Percentiles rank a stretch among this genome's conserved stretches.
Conservation (phyloP, 768 basidiomycete genomes). For the Tricholoma furcatifolium region DNA sequence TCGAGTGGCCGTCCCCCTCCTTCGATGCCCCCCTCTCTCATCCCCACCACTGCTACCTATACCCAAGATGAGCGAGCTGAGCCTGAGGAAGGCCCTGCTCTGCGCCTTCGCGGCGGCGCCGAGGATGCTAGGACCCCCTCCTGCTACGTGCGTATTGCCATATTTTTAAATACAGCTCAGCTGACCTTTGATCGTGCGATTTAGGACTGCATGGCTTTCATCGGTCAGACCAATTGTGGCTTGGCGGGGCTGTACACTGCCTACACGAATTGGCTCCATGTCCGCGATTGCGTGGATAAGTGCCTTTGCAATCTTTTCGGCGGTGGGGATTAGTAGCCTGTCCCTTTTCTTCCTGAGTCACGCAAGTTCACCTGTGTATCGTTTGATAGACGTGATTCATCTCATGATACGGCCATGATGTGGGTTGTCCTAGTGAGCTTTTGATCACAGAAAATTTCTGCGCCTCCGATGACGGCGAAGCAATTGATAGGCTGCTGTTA, state of each 20-base stretch:
- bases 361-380: no score
- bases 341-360: background rate
- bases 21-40: background rate
- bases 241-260: background rate
- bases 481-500: no score
- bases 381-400: no score
- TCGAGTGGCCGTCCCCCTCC: background rate
- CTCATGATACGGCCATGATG: no score
- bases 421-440: no score
- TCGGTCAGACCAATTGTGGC: background rate
- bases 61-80: background rate
- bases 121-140: background rate
- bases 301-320: background rate
- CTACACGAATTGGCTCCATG: background rate
- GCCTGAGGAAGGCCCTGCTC: background rate
- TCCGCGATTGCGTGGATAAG: background rate
- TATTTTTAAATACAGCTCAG: background rate
- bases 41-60: background rate
- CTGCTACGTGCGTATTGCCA: background rate
- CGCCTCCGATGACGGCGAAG: no score
- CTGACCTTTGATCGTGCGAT: background rate
- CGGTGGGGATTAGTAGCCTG: background rate
- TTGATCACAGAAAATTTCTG: no score
- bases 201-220: background rate
- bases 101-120: conserved; percentile 1